Base-by-base conservation (phyloP, 805 yeast species). In the Lipomyces sp. region DNA sequence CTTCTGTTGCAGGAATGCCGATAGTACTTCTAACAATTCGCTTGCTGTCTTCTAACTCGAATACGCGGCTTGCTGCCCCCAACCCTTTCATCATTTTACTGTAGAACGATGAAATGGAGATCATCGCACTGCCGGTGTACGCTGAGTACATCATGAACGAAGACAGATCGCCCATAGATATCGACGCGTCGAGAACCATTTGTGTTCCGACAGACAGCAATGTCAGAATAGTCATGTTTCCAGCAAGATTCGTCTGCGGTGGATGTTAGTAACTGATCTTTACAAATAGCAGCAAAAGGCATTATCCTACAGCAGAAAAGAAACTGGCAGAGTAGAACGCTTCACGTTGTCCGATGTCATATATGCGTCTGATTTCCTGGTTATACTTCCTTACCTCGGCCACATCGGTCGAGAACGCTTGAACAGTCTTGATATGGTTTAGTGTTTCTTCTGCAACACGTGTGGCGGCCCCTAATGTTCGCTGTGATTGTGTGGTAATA, bases 21-120 rank as follows among this genome's bases (percentile, higher is more conserved):
- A 64, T 39, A 5, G 73, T 62, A 30, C 59, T 86, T 8, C 84
- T 81, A 59, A 94, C 90, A 5, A 81, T 76, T 0, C 97, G 95
- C 69, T 86, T 81, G 77, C 90, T 82, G 66, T 90, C 95, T 66
- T 89, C 86, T 59, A 94, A 80, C 76, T 94, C 98, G 80, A 94
- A 93, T 34, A 94, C 86, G 66, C 98, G 83, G 58, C 92, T 88
- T 0, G 97, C 95, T 0, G 98, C 98, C 58, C 98, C 98, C 5
- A 93, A 90, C 62, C 98, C 98, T 79, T 94, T 94, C 98, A 94
- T 94, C 69, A 94, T 80, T 76, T 94, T 98, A 2, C 96, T 87
- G 76, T 93, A 94, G 75, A 94, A 94, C 73, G 89, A 90, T 0
- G 97, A 93, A 18, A 94, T 77, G 0, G 98, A 97, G 77, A 90